These are phyloP conservation scores for Torulaspora globosa DNA, from an alignment of 1,139 yeast species.

Conservation along the genomic window DNA sequence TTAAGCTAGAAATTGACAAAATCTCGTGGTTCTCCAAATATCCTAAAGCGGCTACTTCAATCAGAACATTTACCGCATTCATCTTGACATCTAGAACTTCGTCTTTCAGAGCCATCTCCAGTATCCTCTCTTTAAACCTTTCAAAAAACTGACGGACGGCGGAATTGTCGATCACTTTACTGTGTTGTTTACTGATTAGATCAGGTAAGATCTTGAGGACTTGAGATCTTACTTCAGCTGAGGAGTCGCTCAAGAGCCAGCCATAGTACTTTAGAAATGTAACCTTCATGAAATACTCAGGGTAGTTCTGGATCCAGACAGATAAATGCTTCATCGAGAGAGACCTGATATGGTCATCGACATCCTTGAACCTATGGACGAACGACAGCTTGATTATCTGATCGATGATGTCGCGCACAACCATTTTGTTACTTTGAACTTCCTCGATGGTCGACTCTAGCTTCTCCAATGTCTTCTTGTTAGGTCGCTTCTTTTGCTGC, in stretches of 20 bases:
- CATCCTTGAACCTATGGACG: slow-evolving; percentile 75
- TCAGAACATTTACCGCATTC: slow-evolving; percentile 50
- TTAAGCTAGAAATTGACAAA: slow-evolving; percentile 41
- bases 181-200: slow-evolving; percentile 41
- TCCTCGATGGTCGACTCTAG: slow-evolving; percentile 47
- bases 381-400: slow-evolving; percentile 68
- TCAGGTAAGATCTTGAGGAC: slow-evolving; percentile 52
- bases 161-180: slow-evolving; percentile 36
- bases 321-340: slow-evolving; percentile 64
- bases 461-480: slow-evolving; percentile 41
- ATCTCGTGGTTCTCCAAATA: slow-evolving; percentile 58
- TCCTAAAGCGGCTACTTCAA: slow-evolving; percentile 56
- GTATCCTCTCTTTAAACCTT: slow-evolving; percentile 58
- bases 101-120: slow-evolving; percentile 58
- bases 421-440: slow-evolving; percentile 50
- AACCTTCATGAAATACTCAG: slow-evolving; percentile 67
- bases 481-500: slow-evolving; percentile 38
- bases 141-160: slow-evolving; percentile 71
- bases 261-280: slow-evolving; percentile 73
- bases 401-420: slow-evolving; percentile 52
- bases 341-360: slow-evolving; percentile 65
- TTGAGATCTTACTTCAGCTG: slow-evolving; percentile 57
- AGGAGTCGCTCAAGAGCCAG: slow-evolving; percentile 75
- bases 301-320: slow-evolving; percentile 64
- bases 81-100: slow-evolving; percentile 52